Percentiles rank a stretch among this genome's conserved stretches.
phyloP scores from a whole-genome alignment of 768 basidiomycete species.

The Coprinopsis marcescibilis region DNA sequence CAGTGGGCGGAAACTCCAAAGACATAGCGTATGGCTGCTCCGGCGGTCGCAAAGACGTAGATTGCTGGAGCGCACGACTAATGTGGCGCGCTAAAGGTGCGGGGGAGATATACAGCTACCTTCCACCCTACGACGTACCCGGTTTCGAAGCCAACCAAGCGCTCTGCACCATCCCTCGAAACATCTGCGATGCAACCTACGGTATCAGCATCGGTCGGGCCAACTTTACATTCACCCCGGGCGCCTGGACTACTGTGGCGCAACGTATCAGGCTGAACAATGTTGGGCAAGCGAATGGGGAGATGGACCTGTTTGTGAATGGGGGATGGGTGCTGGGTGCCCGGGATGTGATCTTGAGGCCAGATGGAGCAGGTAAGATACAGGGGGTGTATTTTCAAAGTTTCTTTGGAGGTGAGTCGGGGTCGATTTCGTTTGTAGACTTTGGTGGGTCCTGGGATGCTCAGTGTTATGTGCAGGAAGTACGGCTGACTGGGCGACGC shows the following conservation, averaged over 20 bases:
- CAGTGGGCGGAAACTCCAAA: conserved; percentile 47
- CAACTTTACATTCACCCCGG: conserved; percentile 53
- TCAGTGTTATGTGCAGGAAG: conserved; percentile 30
- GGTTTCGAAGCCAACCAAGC: conserved; percentile 36
- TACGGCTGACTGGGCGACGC: conserved; percentile 45
- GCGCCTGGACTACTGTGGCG: conserved; percentile 58
- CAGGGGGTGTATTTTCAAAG: conserved; percentile 69
- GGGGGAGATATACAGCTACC: conserved; percentile 62
- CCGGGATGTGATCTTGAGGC: conserved; percentile 16
- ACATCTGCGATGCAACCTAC: conserved; percentile 52
- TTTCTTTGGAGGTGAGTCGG: conserved; percentile 58
- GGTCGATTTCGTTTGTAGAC: conserved; percentile 1
- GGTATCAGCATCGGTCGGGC: conserved; percentile 66
- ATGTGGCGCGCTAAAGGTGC: conserved; percentile 56
- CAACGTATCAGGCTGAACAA: conserved; percentile 72
- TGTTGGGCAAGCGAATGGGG: conserved; percentile 60
- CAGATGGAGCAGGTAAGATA: conserved; percentile 49
- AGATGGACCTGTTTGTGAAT: conserved; percentile 58
- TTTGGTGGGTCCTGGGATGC: background rate
- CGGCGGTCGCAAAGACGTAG: conserved; percentile 46
- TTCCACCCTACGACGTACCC: conserved; percentile 37
- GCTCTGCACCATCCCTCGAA: background rate
- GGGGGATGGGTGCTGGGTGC: conserved; percentile 53
- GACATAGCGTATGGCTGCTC: conserved; percentile 45
- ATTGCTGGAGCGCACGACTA: conserved; percentile 52